Percentiles rank a stretch among this genome's conserved stretches.
phyloP scores from a whole-genome alignment of 768 basidiomycete genomes.

The Fibroporia radiculosa region DNA sequence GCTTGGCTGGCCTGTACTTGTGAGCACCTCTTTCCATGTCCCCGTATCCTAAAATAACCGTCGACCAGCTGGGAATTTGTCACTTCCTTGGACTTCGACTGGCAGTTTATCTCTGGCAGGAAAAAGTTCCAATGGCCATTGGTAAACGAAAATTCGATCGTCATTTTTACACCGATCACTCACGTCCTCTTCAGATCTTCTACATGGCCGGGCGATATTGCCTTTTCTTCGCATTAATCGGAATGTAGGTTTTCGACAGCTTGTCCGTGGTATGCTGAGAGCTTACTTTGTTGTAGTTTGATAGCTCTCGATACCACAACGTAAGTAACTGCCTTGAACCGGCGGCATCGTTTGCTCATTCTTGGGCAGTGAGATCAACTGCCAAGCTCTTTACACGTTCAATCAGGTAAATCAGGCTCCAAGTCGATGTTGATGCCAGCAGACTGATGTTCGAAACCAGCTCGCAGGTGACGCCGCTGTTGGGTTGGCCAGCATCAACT shows the following conservation, averaged over 20 bases:
- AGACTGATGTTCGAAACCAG: conserved; percentile 14
- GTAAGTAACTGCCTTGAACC: conserved; percentile 13
- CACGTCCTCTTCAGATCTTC: conserved; percentile 25
- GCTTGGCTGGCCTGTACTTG: conserved; percentile 36
- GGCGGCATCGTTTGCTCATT: neutral
- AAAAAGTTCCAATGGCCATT: conserved; percentile 40
- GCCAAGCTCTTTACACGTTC: conserved; percentile 40
- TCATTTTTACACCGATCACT: neutral
- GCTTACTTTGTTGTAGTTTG: conserved; percentile 14
- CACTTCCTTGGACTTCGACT: conserved; percentile 36
- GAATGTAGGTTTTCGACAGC: conserved; percentile 30
- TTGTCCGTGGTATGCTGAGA: conserved; percentile 1
- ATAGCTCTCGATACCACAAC: conserved; percentile 30
- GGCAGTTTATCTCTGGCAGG: conserved; percentile 31
- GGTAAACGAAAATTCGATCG: conserved; percentile 22
- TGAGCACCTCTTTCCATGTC: conserved; percentile 13
- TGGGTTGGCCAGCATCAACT: conserved; percentile 39
- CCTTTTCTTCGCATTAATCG: conserved; percentile 36
- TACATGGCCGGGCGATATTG: conserved; percentile 40
- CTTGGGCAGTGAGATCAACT: conserved; percentile 29
- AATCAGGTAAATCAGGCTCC: conserved; percentile 31
- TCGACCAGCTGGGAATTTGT: conserved; percentile 35
- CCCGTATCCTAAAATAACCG: too few species aligned
- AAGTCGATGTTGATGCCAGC: neutral
- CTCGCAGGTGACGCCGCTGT: conserved; percentile 36